These are phyloP conservation scores for Zelopaecilomyces penicillatus DNA, from an alignment of 2,329 filamentous ascomycete genomes.

Conservation along the genomic window DNA sequence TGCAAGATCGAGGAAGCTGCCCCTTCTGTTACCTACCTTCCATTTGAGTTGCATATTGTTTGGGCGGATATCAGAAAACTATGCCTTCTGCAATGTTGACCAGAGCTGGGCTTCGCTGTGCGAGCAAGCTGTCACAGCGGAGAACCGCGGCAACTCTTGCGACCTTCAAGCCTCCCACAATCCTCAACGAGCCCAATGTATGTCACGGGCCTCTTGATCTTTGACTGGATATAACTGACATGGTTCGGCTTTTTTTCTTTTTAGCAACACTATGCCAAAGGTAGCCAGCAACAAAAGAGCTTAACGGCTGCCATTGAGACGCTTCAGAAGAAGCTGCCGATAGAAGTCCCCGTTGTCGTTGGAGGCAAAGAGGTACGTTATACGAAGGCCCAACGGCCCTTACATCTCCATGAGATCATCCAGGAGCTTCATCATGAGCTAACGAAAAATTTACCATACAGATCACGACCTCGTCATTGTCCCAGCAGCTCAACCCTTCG, in stretches of 20 bases:
- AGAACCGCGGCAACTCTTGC: constrained; percentile 54
- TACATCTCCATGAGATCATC: background rate
- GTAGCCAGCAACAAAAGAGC: constrained; percentile 67
- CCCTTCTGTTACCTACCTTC: no score
- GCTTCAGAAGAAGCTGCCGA: constrained; percentile 58
- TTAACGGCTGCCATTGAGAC: constrained; percentile 65
- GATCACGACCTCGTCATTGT: constrained; percentile 58
- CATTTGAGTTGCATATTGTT: no score
- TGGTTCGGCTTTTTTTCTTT: background rate
- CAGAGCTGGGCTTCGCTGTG: constrained; percentile 25
- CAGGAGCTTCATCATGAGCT: background rate
- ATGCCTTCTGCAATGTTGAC: constrained; percentile 29
- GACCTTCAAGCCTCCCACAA: constrained; percentile 76
- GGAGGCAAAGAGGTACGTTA: constrained; percentile 66
- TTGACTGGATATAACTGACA: background rate
- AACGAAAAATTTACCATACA: constrained; percentile 20
- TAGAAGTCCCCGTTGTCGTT: constrained; percentile 76
- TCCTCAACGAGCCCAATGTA: constrained; percentile 94
- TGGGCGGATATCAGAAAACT: constrained; percentile 1
- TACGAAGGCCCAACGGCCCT: background rate
- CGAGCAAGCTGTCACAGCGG: constrained; percentile 19
- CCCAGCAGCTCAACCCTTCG: constrained; percentile 73
- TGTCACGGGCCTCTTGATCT: constrained; percentile 27
- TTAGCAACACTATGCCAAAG: constrained; percentile 83
- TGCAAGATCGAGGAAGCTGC: no score